Conservation (phyloP, 305 asterid genomes). For the Caryopteris hybrid region DNA sequence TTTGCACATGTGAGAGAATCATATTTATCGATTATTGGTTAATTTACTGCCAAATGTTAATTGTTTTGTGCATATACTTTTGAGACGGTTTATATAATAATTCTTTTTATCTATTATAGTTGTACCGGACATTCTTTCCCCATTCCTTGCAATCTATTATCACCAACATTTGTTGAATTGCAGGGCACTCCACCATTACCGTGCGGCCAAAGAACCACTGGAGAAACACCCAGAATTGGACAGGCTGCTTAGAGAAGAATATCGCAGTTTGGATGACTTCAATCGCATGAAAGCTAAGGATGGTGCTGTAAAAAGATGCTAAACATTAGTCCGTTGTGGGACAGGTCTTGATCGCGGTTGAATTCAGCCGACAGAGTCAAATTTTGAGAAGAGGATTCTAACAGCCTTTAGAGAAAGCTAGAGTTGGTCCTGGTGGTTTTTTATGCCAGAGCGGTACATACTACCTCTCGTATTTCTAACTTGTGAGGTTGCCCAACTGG, state of each 20-base stretch:
- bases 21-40: no score
- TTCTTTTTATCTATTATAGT: no score
- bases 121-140: no score
- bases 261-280: conserved; percentile 67
- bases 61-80: no score
- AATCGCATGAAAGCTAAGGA: conserved; percentile 44
- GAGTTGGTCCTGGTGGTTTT: conserved; percentile 12
- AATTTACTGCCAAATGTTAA: no score
- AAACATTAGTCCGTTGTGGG: conserved; percentile 2
- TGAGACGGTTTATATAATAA: no score
- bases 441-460: background rate
- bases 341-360: conserved; percentile 5
- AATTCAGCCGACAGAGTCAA: conserved; percentile 14
- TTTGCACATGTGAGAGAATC: no score
- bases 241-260: conserved; percentile 69
- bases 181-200: conserved; percentile 90
- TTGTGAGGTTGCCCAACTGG: background rate
- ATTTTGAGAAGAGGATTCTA: conserved; percentile 38
- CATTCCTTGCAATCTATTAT: no score
- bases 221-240: conserved; percentile 72
- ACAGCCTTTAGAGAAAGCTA: conserved; percentile 28
- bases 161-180: no score
- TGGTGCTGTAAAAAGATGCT: conserved; percentile 20
- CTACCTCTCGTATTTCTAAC: background rate
- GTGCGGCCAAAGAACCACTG: conserved; percentile 40